Evolutionary conservation across 2,329 filamentous ascomycete species (phyloP), one percentile per base, ranked within the genome.

Genomic region (Xenoacremonium recifei): DNA sequence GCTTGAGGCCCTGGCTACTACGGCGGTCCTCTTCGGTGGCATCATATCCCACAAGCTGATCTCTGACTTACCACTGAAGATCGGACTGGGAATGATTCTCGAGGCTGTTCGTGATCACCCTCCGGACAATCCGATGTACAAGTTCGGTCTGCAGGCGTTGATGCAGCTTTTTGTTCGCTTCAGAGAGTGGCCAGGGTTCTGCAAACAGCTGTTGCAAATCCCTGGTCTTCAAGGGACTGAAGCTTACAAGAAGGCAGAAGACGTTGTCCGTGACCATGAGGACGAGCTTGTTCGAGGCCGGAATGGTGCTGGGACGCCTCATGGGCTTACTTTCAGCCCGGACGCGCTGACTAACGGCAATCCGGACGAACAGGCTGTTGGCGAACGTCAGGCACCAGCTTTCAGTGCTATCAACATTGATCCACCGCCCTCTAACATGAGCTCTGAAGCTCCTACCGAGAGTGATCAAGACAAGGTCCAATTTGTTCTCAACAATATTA

Each of bases 71-170:
- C 89, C 93, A 4, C 80, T 97, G 23, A 90, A 96, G 61, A 90
- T 96, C 42, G 93, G 89, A n/a, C 73, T 97, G 13, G 90, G 88
- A 13, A 96, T 99, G 89, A 95, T 99, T 49, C 73, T 97, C n/a
- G 91, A 99, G 64, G 89, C 93, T 11, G 90, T 99, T 18, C 80
- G 89, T 50, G 90, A 96, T 50, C 89, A 93, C 57, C 71, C 78
- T 21, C 82, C 87, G 1, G 87, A 95, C 21, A 84, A 91, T 47
- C 84, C 89, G 1, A 97, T 99, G 93, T 97, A 93, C 72, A 96
- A 96, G 58, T 99, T 99, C 61, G 93, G 95, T 10, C 77, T 99
- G 11, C 93, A 99, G 63, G 93, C 93, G 13, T 77, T 99, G 46
- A 85, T 96, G 62, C 90, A 97, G 64, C 79, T 97, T 40, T 84